Percentiles rank a stretch among this genome's conserved stretches.
These are phyloP conservation scores for Pouteria campechiana DNA, from an alignment of 179 eudicot genomes.

Conservation along the genomic window DNA sequence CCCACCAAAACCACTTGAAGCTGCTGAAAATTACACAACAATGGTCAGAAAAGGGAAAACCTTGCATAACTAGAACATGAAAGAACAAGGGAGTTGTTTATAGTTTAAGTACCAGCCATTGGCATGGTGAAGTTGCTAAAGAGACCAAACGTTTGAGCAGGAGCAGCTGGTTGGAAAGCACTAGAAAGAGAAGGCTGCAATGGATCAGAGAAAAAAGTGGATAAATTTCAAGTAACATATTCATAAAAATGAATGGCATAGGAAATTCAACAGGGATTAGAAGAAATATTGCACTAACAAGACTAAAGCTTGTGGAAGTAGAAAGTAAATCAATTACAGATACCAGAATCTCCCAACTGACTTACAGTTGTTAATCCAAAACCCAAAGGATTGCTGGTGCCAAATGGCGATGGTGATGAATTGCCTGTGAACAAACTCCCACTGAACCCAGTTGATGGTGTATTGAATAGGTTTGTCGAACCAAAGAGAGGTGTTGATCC, in stretches of 20 bases:
- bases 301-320: no score
- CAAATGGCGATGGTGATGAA: neutral
- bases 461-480: neutral
- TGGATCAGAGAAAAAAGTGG: neutral
- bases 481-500: neutral
- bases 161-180: slow-evolving; percentile 3
- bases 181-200: slow-evolving; percentile 1
- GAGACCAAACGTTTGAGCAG: neutral
- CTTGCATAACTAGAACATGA: neutral
- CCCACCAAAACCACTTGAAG: neutral
- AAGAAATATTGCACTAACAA: neutral
- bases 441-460: no score
- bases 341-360: neutral
- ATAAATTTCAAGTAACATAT: neutral
- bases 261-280: neutral
- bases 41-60: neutral
- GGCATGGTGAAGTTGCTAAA: neutral
- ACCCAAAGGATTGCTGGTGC: neutral
- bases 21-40: neutral
- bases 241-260: neutral
- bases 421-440: neutral
- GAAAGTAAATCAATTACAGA: neutral
- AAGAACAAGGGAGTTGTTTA: neutral
- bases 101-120: neutral
- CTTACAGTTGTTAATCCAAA: neutral